These are phyloP conservation scores for Eragrostis curvula DNA, from an alignment of 176 grass and related monocot genomes.

Conservation along the genomic window DNA sequence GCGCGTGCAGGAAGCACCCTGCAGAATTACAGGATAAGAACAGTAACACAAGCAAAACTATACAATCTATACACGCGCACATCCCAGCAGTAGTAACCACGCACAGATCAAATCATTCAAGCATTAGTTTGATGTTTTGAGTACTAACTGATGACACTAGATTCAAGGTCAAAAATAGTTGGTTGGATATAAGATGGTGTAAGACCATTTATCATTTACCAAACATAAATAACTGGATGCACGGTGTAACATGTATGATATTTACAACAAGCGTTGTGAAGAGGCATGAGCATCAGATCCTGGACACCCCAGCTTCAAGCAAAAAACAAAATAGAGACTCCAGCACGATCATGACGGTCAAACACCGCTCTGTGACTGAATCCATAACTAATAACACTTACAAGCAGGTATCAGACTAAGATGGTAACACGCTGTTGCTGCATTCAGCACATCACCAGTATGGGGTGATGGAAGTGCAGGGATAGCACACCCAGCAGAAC, in stretches of 20 bases:
- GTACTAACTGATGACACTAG: not conserved
- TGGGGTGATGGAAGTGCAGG: not conserved
- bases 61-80: not conserved
- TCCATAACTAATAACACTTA: not conserved
- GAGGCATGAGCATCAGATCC: not conserved
- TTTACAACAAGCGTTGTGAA: not conserved
- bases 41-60: conserved; percentile 9
- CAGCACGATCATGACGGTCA: not conserved
- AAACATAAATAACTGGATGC: not conserved
- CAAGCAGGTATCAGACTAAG: not conserved
- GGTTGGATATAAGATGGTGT: not conserved
- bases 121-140: not conserved
- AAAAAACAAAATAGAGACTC: not conserved
- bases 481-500: conserved; percentile 24
- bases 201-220: not conserved
- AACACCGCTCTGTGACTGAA: not conserved
- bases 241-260: not conserved
- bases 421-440: not conserved
- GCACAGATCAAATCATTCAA: not conserved
- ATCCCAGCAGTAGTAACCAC: conserved; percentile 2
- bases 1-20: conserved; percentile 19
- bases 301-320: not conserved
- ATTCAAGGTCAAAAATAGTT: not conserved
- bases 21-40: conserved; percentile 8
- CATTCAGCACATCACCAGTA: not conserved